Evolutionary conservation across 108 stramenopile genomes (phyloP).

Genomic region (Conticribra guillardii): DNA sequence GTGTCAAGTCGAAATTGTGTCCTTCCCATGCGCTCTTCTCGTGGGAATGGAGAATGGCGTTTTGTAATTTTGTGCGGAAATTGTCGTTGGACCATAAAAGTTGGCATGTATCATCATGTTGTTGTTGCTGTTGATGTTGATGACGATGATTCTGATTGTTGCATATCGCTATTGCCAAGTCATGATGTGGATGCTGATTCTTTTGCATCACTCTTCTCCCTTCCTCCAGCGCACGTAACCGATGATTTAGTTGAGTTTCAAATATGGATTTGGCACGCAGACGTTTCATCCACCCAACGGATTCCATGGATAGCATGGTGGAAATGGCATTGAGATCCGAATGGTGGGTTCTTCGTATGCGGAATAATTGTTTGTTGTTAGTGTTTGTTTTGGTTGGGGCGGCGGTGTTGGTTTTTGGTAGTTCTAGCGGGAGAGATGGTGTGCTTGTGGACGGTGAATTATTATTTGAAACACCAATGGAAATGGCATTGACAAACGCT

Average conservation of each 20-base stretch:
- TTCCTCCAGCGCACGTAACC: slow-evolving; percentile 52
- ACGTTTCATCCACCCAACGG: slow-evolving; percentile 15
- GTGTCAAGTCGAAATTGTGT: slow-evolving; percentile 71
- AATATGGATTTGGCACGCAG: slow-evolving; percentile 30
- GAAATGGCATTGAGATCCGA: slow-evolving; percentile 38
- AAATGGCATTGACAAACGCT: too few species aligned
- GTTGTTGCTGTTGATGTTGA: too few species aligned
- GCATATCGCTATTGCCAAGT: not conserved
- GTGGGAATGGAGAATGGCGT: slow-evolving; percentile 42
- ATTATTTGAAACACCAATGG: too few species aligned
- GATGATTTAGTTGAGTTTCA: slow-evolving; percentile 35
- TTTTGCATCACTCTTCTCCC: slow-evolving; percentile 32
- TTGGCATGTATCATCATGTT: slow-evolving; percentile 14
- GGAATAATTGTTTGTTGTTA: slow-evolving; percentile 17
- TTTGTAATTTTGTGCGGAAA: slow-evolving; percentile 59
- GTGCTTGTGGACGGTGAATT: too few species aligned
- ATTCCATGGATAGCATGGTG: slow-evolving; percentile 37
- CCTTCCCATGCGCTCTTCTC: slow-evolving; percentile 66
- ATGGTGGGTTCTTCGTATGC: slow-evolving; percentile 19
- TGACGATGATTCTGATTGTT: too few species aligned
- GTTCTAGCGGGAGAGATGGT: too few species aligned
- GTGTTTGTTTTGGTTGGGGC: not conserved
- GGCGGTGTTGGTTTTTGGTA: not conserved
- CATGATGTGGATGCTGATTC: not conserved
- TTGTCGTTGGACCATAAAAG: slow-evolving; percentile 59